Base-by-base conservation (phyloP, 1,284 basidiomycete genomes). In the Pseudozyma hubeiensis region DNA sequence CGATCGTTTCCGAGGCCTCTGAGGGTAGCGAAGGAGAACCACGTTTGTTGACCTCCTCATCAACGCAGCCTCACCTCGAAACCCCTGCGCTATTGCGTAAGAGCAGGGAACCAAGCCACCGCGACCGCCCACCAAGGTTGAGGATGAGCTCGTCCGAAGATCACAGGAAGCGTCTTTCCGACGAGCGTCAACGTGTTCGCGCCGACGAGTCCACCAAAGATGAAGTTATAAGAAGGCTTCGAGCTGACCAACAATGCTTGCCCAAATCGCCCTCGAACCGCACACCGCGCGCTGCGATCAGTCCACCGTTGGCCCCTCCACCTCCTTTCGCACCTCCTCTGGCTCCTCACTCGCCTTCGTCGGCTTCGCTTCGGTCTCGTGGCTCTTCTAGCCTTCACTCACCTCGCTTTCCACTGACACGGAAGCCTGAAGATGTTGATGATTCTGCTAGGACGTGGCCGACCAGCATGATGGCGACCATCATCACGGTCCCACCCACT, bases 301-400 rank as follows among this genome's bases (percentile, higher is more conserved):
- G 41, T 14, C 66, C 60, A 3, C 66, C 66, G 1, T 35, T 55
- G 37, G 52, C 55, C 14, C 66, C 66, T 3, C 66, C 60, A 5
- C 66, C 66, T 7, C 52, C 56, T 2, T 69, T 64, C n/a, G 66
- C 66, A 1, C 59, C 48, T 14, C 66, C 66, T 41, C 66, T 54
- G 16, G 48, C 52, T 4, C 66, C 66, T 1, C 14, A 46, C 16
- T 54, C 56, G 1, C 55, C 56, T 11, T 16, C 40, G 13, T 10
- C 13, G 5, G 0, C 41, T 16, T 34, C 39, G 3, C 16, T 7
- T 17, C 13, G 45, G 1, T 40, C 46, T 7, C 47, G 29, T 5
- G 29, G 41, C 8, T 30, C 49, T 13, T 40, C 37, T 2, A 43
- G 34, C 29, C 31, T 39, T 19, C 33, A 19, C 13, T 59, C 52